Conservation (phyloP, 805 yeast species). For the Saccharomycopsis microspora region DNA sequence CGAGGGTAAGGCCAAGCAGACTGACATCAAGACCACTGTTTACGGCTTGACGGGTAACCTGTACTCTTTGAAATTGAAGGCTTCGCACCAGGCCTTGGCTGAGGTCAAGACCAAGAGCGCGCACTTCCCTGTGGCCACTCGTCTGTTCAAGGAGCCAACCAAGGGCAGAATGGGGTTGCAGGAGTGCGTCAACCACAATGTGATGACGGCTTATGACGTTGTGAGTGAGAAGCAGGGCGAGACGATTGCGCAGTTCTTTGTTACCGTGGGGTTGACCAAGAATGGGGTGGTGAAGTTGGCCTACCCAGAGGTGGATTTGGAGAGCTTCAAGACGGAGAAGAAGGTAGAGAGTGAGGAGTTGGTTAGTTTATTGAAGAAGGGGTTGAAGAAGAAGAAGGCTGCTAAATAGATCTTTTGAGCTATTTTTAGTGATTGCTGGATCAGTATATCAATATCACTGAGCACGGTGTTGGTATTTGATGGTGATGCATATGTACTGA, state of each 20-base stretch:
- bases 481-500: too few relatives aligned
- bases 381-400: conserved; percentile 14
- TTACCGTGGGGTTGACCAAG: conserved; percentile 67
- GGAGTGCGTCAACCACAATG: conserved; percentile 59
- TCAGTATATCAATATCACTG: too few relatives aligned
- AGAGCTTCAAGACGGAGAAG: conserved; percentile 44
- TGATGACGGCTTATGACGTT: conserved; percentile 58
- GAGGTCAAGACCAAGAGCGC: conserved; percentile 58
- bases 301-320: conserved; percentile 37
- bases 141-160: conserved; percentile 55
- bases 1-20: conserved; percentile 52
- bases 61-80: conserved; percentile 59
- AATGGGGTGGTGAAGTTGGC: conserved; percentile 60
- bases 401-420: neutral
- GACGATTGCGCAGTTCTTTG: conserved; percentile 57
- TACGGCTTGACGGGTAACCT: conserved; percentile 62
- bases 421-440: too few relatives aligned
- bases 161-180: conserved; percentile 64
- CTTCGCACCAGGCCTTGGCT: conserved; percentile 53
- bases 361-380: conserved; percentile 13
- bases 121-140: conserved; percentile 58
- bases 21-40: conserved; percentile 50
- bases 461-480: too few relatives aligned
- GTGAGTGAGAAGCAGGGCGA: conserved; percentile 57
- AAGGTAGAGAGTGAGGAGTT: conserved; percentile 37